Evolutionary conservation across 306 rosid genomes (phyloP).

Genomic region (Glycine latifolia): DNA sequence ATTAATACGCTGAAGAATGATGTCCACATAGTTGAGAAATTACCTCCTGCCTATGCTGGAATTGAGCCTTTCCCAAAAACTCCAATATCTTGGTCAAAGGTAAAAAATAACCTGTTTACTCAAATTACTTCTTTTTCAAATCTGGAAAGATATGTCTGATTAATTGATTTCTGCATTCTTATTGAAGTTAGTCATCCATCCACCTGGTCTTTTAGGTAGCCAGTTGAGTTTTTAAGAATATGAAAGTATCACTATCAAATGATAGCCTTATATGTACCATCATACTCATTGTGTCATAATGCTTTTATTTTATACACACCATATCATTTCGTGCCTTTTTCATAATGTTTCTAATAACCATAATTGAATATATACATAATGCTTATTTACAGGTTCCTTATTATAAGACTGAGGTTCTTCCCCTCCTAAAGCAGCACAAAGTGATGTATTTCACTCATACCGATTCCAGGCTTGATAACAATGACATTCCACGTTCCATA

Average conservation of each 20-base stretch:
- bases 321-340: conserved; percentile 36
- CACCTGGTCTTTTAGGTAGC: conserved; percentile 31
- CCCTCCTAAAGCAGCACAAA: conserved; percentile 86
- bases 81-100: conserved; percentile 98
- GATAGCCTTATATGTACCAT: conserved; percentile 22
- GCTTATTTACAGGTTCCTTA: conserved; percentile 71
- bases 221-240: conserved; percentile 27
- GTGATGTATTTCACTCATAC: conserved; percentile 89
- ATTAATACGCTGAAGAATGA: conserved; percentile 82
- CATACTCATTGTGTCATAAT: conserved; percentile 12
- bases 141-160: conserved; percentile 21
- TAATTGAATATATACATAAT: conserved; percentile 40
- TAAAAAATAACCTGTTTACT: conserved; percentile 43
- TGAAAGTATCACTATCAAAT: conserved; percentile 9
- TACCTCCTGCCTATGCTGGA: conserved; percentile 76
- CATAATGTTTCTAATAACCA: neutral
- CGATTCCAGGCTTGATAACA: conserved; percentile 92
- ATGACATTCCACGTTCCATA: conserved; percentile 68
- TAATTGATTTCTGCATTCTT: conserved; percentile 29
- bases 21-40: conserved; percentile 80
- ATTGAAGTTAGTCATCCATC: conserved; percentile 32
- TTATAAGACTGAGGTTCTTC: conserved; percentile 81
- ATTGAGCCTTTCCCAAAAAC: conserved; percentile 80
- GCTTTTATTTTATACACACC: conserved; percentile 25
- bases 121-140: conserved; percentile 21